Evolutionary conservation across 2,329 filamentous ascomycete genomes (phyloP).

Genomic region (Mollisia scopiformis): DNA sequence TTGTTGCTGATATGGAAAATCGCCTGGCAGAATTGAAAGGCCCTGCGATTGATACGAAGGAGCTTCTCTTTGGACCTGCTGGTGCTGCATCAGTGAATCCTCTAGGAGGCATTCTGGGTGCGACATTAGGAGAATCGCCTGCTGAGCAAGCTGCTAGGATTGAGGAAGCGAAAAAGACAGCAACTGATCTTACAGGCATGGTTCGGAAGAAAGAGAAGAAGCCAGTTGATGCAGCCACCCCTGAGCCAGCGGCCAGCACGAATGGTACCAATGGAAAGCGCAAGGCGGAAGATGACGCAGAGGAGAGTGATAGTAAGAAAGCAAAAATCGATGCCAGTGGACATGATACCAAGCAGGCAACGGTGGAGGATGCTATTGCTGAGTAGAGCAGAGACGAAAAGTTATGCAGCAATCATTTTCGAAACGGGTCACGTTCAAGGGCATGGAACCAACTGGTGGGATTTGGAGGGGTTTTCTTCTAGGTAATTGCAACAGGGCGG

Average conservation of each 20-base stretch:
- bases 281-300: constrained; percentile 51
- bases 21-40: constrained; percentile 71
- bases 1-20: constrained; percentile 78
- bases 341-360: constrained; percentile 33
- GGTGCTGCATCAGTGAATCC: constrained; percentile 37
- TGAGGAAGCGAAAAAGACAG: constrained; percentile 73
- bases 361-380: constrained; percentile 29
- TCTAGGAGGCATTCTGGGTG: constrained; percentile 64
- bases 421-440: too few relatives aligned
- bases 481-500: constrained; percentile 2
- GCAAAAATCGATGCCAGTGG: constrained; percentile 27
- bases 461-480: neutral
- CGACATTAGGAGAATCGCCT: constrained; percentile 63
- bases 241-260: constrained; percentile 31
- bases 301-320: constrained; percentile 37
- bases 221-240: constrained; percentile 33
- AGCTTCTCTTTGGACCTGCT: constrained; percentile 55
- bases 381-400: constrained; percentile 3
- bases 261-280: constrained; percentile 51
- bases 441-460: neutral
- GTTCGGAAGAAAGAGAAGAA: constrained; percentile 65
- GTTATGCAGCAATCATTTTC: too few relatives aligned
- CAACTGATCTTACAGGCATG: constrained; percentile 71
- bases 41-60: constrained; percentile 61
- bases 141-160: constrained; percentile 64